These are phyloP conservation scores for Candida manassasensis DNA, from an alignment of 805 yeast species.

Conservation along the genomic window DNA sequence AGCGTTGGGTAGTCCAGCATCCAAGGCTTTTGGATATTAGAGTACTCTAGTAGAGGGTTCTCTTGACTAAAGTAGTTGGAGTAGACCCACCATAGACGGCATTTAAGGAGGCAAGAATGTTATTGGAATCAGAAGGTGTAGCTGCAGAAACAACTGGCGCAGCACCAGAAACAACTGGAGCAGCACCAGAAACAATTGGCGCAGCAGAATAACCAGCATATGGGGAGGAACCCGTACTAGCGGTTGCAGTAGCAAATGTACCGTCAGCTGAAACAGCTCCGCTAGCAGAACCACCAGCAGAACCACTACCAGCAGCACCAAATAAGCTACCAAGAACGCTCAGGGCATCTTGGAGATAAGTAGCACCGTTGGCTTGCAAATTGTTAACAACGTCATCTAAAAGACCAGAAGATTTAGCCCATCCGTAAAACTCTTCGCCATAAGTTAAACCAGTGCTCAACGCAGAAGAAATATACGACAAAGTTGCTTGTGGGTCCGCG, in stretches of 20 bases:
- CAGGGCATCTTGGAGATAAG: slow-evolving; percentile 14
- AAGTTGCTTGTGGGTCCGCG: slow-evolving; percentile 32
- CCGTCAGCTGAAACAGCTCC: slow-evolving; percentile 18
- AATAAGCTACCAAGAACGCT: slow-evolving; percentile 20
- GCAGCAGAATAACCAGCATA: slow-evolving; percentile 8
- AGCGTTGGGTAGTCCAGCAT: not conserved
- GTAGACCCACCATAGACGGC: slow-evolving; percentile 4
- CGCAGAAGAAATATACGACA: slow-evolving; percentile 29
- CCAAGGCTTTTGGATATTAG: too few species aligned
- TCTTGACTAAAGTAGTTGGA: slow-evolving; percentile 17
- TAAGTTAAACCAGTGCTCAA: slow-evolving; percentile 29
- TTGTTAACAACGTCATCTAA: slow-evolving; percentile 22
- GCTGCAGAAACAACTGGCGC: slow-evolving; percentile 9
- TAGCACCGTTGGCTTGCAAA: slow-evolving; percentile 23
- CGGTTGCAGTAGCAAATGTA: slow-evolving; percentile 11
- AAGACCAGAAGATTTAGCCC: slow-evolving; percentile 36
- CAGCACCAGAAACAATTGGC: slow-evolving; percentile 8
- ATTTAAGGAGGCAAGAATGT: slow-evolving; percentile 6
- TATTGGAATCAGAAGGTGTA: slow-evolving; percentile 7
- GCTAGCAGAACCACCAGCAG: slow-evolving; percentile 11
- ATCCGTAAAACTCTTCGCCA: slow-evolving; percentile 29
- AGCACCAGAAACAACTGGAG: slow-evolving; percentile 9
- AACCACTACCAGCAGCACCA: slow-evolving; percentile 14
- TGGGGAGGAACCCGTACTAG: slow-evolving; percentile 10
- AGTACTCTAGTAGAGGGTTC: not conserved